Evolutionary conservation across 306 rosid genomes (phyloP).

Genomic region (Cucurbita ficifolia): DNA sequence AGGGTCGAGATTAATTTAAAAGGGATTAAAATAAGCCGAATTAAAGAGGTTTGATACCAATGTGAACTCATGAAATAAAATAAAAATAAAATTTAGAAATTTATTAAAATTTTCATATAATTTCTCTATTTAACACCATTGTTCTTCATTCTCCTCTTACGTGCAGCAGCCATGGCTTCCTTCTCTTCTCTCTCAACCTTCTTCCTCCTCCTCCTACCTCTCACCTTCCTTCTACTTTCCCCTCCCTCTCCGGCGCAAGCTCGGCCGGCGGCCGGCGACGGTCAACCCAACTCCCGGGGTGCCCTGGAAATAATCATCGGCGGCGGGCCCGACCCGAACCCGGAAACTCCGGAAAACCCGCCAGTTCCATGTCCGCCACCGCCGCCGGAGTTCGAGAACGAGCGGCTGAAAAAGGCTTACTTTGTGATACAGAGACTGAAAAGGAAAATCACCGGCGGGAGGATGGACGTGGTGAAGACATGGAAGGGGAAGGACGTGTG

Average conservation of each 20-base stretch:
- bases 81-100: too few relatives aligned
- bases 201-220: background rate
- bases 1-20: too few relatives aligned
- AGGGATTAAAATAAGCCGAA: too few relatives aligned
- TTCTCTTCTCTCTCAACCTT: background rate
- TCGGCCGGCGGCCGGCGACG: background rate
- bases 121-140: background rate
- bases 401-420: conserved; percentile 12
- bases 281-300: background rate
- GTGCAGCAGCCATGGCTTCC: background rate
- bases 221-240: background rate
- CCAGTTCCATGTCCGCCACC: background rate
- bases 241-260: background rate
- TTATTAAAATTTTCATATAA: too few relatives aligned
- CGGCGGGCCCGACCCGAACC: background rate
- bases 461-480: background rate
- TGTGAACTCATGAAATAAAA: too few relatives aligned
- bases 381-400: background rate
- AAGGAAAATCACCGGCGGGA: background rate
- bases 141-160: background rate
- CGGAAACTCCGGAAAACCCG: background rate
- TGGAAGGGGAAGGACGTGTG: conserved; percentile 19
- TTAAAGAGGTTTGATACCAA: too few relatives aligned
- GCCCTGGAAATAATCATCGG: conserved; percentile 2
- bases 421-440: conserved; percentile 17